These are phyloP conservation scores for Hyphopichia khmerensis DNA, from an alignment of 1,139 yeast species.

Conservation along the genomic window DNA sequence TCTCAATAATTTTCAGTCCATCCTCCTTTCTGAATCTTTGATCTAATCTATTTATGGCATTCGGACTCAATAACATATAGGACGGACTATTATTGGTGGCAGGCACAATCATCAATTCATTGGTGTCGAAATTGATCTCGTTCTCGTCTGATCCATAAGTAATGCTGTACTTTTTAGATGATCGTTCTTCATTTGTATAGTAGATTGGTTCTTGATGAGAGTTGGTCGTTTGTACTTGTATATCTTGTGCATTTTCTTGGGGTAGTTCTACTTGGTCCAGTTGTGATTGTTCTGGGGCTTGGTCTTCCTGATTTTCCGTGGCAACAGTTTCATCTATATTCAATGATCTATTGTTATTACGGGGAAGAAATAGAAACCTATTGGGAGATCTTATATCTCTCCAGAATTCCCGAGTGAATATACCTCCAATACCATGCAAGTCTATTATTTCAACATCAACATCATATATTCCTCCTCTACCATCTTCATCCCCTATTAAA, in stretches of 20 bases:
- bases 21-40: not conserved
- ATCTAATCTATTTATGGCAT: not conserved
- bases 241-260: no score
- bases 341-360: slow-evolving; percentile 1
- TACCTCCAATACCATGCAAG: slow-evolving; percentile 20
- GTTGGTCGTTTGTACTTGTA: no score
- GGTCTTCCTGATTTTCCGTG: no score
- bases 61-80: not conserved
- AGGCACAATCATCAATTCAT: slow-evolving; percentile 40
- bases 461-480: not conserved
- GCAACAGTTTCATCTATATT: not conserved
- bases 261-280: no score
- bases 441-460: slow-evolving; percentile 10
- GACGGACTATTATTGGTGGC: not conserved
- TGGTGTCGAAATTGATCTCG: slow-evolving; percentile 28
- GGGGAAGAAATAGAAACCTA: slow-evolving; percentile 24
- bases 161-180: slow-evolving; percentile 21
- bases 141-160: slow-evolving; percentile 12
- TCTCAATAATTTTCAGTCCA: not conserved
- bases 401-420: slow-evolving; percentile 28
- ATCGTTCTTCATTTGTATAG: not conserved
- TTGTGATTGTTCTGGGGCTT: no score
- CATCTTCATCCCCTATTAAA: not conserved
- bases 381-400: slow-evolving; percentile 24
- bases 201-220: not conserved